phyloP scores from a whole-genome alignment of 805 yeast species.

The Metschnikowia anglica region DNA sequence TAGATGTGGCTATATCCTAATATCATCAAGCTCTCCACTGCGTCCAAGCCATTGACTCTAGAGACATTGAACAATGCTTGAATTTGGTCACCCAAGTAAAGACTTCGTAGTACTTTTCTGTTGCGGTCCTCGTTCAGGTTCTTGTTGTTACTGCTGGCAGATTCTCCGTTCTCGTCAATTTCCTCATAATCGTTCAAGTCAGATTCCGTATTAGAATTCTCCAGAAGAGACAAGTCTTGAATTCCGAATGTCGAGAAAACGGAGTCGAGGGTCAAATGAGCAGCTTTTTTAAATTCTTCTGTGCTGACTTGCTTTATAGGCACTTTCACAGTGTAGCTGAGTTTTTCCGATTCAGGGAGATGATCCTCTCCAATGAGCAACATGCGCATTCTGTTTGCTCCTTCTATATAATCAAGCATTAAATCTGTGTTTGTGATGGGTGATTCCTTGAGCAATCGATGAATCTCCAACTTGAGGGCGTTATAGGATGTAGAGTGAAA shows the following conservation, averaged over 20 bases:
- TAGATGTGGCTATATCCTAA: constrained; percentile 65
- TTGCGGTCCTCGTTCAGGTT: constrained; percentile 60
- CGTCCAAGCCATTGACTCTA: constrained; percentile 71
- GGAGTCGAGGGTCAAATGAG: constrained; percentile 17
- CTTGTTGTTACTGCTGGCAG: constrained; percentile 10
- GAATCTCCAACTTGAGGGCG: constrained; percentile 43
- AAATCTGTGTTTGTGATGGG: constrained; percentile 29
- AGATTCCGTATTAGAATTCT: constrained; percentile 14
- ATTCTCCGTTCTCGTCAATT: constrained; percentile 20
- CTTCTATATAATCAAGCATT: constrained; percentile 67
- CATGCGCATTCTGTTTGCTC: constrained; percentile 63
- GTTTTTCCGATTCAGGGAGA: constrained; percentile 42
- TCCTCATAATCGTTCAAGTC: constrained; percentile 27
- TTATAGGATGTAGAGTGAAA: constrained; percentile 50
- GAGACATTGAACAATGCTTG: constrained; percentile 74
- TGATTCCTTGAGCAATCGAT: constrained; percentile 28
- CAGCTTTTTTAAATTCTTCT: constrained; percentile 23
- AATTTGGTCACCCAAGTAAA: constrained; percentile 69
- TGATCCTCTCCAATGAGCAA: constrained; percentile 57
- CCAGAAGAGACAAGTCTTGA: constrained; percentile 28
- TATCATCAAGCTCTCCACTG: constrained; percentile 72
- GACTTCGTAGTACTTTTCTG: constrained; percentile 67
- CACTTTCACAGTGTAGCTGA: constrained; percentile 41
- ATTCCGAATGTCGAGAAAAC: constrained; percentile 23
- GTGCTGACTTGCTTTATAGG: constrained; percentile 29